Evolutionary conservation across 2,329 filamentous ascomycete genomes (phyloP).

Genomic region (Raffaelea deltoideospora): DNA sequence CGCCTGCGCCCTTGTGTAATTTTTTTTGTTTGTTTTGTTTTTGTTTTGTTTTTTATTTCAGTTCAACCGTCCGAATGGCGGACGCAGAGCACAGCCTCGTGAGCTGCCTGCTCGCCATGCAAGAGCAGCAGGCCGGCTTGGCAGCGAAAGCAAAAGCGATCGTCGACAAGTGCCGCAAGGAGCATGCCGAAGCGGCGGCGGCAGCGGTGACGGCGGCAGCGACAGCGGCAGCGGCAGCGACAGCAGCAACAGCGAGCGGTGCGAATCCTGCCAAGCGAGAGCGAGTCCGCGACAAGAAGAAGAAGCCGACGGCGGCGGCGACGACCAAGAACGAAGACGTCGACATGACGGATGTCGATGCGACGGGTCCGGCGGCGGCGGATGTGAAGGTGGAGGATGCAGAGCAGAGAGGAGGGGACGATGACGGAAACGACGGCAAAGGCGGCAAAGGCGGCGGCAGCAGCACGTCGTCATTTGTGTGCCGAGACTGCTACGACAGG

Average conservation of each 20-base stretch:
- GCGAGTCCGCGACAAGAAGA: too few species aligned
- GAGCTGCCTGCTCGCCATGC: slow-evolving; percentile 4
- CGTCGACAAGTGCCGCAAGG: slow-evolving; percentile 1
- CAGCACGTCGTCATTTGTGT: slow-evolving; percentile 19
- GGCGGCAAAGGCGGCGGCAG: neutral
- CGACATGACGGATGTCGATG: slow-evolving; percentile 13
- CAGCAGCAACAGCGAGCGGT: neutral
- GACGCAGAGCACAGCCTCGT: slow-evolving; percentile 2
- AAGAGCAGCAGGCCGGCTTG: slow-evolving; percentile 5
- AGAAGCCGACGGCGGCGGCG: neutral
- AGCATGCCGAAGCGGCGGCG: neutral
- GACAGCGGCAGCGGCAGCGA: neutral
- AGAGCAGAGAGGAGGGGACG: slow-evolving; percentile 6
- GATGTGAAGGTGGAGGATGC: slow-evolving; percentile 10
- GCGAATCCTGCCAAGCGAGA: too few species aligned
- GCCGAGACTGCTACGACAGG: slow-evolving; percentile 30
- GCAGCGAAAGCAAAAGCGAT: slow-evolving; percentile 1
- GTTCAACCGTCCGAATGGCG: too few species aligned
- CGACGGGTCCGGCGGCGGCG: too few species aligned
- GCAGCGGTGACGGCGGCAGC: neutral
- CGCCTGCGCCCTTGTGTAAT: too few species aligned
- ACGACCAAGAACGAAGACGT: slow-evolving; percentile 6
- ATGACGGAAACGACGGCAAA: neutral
- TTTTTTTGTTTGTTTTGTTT: neutral
- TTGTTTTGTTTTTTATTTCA: too few species aligned